Base-by-base conservation (phyloP, 2,329 filamentous ascomycete species). In the Torrubiella hemipterigena region DNA sequence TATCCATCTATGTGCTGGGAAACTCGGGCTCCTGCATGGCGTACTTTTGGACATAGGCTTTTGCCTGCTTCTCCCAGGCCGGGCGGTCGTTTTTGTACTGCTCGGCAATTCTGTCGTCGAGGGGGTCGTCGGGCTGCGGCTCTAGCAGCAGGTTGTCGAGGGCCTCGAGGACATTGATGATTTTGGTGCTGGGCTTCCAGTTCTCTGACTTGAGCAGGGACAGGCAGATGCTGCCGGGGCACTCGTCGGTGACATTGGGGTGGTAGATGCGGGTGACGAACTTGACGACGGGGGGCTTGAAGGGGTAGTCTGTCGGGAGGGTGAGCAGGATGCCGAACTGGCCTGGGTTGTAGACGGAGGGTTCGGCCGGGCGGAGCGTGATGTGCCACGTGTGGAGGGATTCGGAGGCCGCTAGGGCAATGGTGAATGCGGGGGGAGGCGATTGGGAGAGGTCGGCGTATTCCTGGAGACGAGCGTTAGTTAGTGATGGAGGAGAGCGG, bases 261-360 rank as follows among this genome's bases (percentile, higher is more conserved):
- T 95, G 87, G 70, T 93, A 95, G 65, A 94, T 82, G 59, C 87
- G 89, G 31, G 86, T 94, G 42, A 66, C 62, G 69, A 94, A 93
- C 50, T 69, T 75, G 44, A 93, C 68, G 37, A 69, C 63, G 12
- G 86, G 86, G 15, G 85, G 76, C 59, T 91, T 91, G 75, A 93
- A 94, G 21, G 86, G 86, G 64, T 93, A 94, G 48, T 85, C 79
- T 44, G 65, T 59, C 11, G 86, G 85, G 9, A 95, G 74, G 24
- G 58, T 67, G 43, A 94, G 65, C 39, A 77, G 59, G 38, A 95
- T 60, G 42, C 73, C 72, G 69, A 85, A 95, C 42, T 61, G 63
- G 48, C 86, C 86, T 45, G 75, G 77, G 65, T 55, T 48, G 59
- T 71, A 75, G 41, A 58, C 46, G 3, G 63, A 61, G 21, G 42